phyloP scores from a whole-genome alignment of 495 filamentous ascomycete species.

The Trichoderma orchidacearum region DNA sequence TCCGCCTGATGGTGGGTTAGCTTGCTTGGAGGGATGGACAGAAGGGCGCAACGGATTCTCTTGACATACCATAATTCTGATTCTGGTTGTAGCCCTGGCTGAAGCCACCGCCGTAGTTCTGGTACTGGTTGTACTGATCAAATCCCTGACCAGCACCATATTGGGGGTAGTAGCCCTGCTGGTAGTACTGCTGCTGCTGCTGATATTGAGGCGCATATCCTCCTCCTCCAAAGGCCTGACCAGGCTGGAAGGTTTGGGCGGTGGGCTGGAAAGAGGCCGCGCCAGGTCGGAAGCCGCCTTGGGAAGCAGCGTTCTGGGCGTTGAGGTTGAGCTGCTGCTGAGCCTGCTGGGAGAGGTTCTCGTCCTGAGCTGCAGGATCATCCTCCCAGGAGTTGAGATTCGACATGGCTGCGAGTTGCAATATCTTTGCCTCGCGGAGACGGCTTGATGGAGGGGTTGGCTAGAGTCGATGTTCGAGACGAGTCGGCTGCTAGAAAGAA shows the following conservation, averaged over 20 bases:
- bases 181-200: slow-evolving; percentile 34
- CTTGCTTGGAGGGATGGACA: slow-evolving; percentile 13
- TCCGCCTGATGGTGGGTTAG: background rate
- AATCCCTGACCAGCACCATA: slow-evolving; percentile 29
- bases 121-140: slow-evolving; percentile 40
- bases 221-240: slow-evolving; percentile 38
- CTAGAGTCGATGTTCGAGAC: background rate
- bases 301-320: slow-evolving; percentile 21
- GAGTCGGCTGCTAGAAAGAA: background rate
- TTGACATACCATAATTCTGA: slow-evolving; percentile 40
- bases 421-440: background rate
- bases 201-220: slow-evolving; percentile 32
- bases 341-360: slow-evolving; percentile 66
- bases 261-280: slow-evolving; percentile 71
- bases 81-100: slow-evolving; percentile 44
- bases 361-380: slow-evolving; percentile 64
- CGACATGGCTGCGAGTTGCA: slow-evolving; percentile 47
- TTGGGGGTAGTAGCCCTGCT: slow-evolving; percentile 40
- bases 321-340: slow-evolving; percentile 61
- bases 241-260: slow-evolving; percentile 65
- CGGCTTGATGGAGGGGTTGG: background rate
- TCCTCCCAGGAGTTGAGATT: slow-evolving; percentile 93
- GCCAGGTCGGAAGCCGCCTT: slow-evolving; percentile 53
- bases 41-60: too few relatives aligned
- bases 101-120: slow-evolving; percentile 35